These are phyloP conservation scores for Penicillium sp. DNA, from an alignment of 2,329 filamentous ascomycete genomes.

Conservation along the genomic window DNA sequence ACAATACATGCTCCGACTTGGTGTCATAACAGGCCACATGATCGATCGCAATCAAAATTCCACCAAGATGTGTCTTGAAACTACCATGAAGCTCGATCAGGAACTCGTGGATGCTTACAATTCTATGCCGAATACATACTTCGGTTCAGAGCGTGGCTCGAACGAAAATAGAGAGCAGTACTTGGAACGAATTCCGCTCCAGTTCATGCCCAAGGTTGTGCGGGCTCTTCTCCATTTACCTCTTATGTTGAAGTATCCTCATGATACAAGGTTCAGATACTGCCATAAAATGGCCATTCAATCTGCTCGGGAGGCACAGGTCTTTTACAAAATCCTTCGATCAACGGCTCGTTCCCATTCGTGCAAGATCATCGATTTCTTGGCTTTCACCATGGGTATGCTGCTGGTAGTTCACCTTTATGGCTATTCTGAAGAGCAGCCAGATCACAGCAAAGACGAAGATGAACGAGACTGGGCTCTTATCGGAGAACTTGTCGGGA, in stretches of 20 bases:
- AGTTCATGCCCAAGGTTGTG: conserved; percentile 42
- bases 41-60: conserved; percentile 44
- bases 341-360: conserved; percentile 34
- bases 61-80: conserved; percentile 35
- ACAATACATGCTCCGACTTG: conserved; percentile 32
- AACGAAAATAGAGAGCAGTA: conserved; percentile 26
- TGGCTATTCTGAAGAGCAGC: conserved; percentile 30
- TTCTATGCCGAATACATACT: conserved; percentile 32
- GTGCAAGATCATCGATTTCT: conserved; percentile 52
- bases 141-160: conserved; percentile 23
- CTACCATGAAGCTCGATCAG: conserved; percentile 44
- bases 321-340: conserved; percentile 39
- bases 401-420: conserved; percentile 47
- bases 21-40: conserved; percentile 39
- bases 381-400: conserved; percentile 48
- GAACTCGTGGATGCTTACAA: conserved; percentile 37
- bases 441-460: conserved; percentile 27
- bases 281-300: conserved; percentile 43
- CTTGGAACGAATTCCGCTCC: conserved; percentile 35
- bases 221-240: conserved; percentile 48
- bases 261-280: conserved; percentile 39
- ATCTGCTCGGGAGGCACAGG: conserved; percentile 43
- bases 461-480: conserved; percentile 39
- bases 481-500: conserved; percentile 32
- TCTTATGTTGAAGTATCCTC: conserved; percentile 44